Evolutionary conservation across 1,284 basidiomycete genomes (phyloP), one percentile per base, ranked within the genome.

Genomic region (Fomitopsis pinicola): DNA sequence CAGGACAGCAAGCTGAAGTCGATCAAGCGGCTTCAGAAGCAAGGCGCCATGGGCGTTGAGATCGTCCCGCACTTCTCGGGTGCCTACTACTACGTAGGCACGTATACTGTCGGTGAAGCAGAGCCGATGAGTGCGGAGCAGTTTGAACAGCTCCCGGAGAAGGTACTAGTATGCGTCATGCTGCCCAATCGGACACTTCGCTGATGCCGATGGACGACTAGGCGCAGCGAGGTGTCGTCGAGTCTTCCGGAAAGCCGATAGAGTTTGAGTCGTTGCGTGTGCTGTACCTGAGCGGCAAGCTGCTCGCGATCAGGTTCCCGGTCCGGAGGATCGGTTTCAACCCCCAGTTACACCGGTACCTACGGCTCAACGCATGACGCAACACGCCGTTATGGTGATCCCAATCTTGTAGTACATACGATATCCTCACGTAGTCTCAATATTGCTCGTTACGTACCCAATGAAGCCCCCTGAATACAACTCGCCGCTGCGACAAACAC

Each of bases 51-150:
- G 14, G 26, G n/a, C 3, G 15, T 19, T 17, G 59, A 59, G 33
- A 10, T 59, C 7, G 28, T 60, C 12, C 59, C 52, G 14, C 36
- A 60, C 36, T 53, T 57, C 26, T 57, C 54, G 8, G 59, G 59
- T 3, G 59, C 59, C 6, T 60, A 45, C 46, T 60, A 60, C 45
- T 60, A 60, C 19, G 55, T 57, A 17, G 59, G 59, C 1, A 48
- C 59, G 1, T 60, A 60, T 44, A 42, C 36, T 10, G 45, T 60
- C 19, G 59, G 59, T 1, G 44, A 60, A 12, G 30, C 40, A 42
- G 59, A 60, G 14, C 19, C 15, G 14, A 35, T 60, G 42, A 38
- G 10, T 9, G 19, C 30, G 7, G 54, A 48, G 15, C 38, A 57
- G 15, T 60, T 60, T 50, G 59, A 50, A 12, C 35, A 22, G 15